Evolutionary conservation across 306 rosid species (phyloP).

Genomic region (Prunus dulcis): DNA sequence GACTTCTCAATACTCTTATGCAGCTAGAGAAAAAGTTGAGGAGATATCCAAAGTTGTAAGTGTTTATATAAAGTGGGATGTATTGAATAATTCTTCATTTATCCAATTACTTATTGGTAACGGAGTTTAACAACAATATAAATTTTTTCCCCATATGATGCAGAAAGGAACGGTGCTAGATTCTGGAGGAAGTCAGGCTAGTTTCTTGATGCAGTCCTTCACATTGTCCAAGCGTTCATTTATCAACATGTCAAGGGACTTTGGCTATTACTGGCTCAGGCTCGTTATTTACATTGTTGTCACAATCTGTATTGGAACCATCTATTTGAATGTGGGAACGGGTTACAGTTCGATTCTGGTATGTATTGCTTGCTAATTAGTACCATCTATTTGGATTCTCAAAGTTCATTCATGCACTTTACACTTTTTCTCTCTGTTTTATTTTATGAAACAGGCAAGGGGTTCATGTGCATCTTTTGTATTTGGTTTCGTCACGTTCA

Average conservation of each 20-base stretch:
- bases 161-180: conserved; percentile 93
- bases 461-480: conserved; percentile 98
- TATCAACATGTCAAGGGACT: conserved; percentile 95
- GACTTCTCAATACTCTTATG: conserved; percentile 66
- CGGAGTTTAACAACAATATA: background rate
- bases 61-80: background rate
- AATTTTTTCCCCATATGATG: conserved; percentile 16
- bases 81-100: background rate
- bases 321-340: conserved; percentile 82
- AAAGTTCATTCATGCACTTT: conserved; percentile 7
- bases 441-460: conserved; percentile 61
- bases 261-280: conserved; percentile 97
- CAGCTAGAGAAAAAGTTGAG: conserved; percentile 72
- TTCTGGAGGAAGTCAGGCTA: conserved; percentile 94
- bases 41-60: conserved; percentile 86
- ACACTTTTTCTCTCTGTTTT: background rate
- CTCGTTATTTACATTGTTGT: conserved; percentile 89
- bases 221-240: conserved; percentile 85
- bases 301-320: conserved; percentile 84
- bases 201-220: conserved; percentile 78
- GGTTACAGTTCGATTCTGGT: conserved; percentile 91
- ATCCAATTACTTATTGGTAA: background rate
- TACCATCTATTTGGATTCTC: background rate
- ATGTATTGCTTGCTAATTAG: background rate
- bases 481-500: conserved; percentile 90